A percentile compares a stretch with the other conserved stretches of the same genome.
Evolutionary conservation across 495 filamentous ascomycete genomes (phyloP).

Genomic region (Wilcoxina mikolae): DNA sequence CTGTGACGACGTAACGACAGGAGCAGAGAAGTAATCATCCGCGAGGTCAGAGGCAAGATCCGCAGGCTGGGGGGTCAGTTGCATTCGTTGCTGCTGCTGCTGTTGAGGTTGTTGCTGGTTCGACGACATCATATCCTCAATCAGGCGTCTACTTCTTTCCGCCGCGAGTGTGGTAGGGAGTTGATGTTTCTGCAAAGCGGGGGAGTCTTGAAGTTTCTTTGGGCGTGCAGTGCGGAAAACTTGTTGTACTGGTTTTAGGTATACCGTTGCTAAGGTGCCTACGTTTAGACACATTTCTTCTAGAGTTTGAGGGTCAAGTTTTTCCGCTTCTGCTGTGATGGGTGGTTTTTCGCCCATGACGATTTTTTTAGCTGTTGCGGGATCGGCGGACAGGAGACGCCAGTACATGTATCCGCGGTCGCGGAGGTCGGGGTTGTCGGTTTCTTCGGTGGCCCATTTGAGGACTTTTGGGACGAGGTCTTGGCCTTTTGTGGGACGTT

Average conservation of each 20-base stretch:
- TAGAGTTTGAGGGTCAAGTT: conserved; percentile 75
- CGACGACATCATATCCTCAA: conserved; percentile 33
- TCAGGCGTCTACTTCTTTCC: conserved; percentile 40
- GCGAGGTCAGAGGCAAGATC: conserved; percentile 63
- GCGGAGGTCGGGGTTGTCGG: conserved; percentile 90
- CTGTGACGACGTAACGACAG: too few relatives aligned
- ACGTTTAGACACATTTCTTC: conserved; percentile 97
- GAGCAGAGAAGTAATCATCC: conserved; percentile 68
- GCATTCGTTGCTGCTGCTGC: conserved; percentile 26
- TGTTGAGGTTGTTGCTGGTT: conserved; percentile 18
- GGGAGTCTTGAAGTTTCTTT: conserved; percentile 58
- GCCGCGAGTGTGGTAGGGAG: conserved; percentile 39
- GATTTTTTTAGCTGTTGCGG: conserved; percentile 66
- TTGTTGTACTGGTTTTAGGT: conserved; percentile 91
- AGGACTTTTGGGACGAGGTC: conserved; percentile 88
- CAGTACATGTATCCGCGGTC: conserved; percentile 99
- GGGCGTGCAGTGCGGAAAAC: conserved; percentile 88
- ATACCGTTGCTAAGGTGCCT: conserved; percentile 90
- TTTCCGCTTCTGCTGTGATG: conserved; percentile 92
- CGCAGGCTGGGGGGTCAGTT: conserved; percentile 28
- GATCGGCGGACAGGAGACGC: conserved; percentile 89
- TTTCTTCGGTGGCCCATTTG: conserved; percentile 98
- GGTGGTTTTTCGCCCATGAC: conserved; percentile 96
- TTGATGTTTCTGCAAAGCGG: conserved; percentile 61
- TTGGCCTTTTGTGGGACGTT: conserved; percentile 87